A percentile compares a stretch with the other conserved stretches of the same genome.
phyloP scores from a whole-genome alignment of 192 early-diverging fungal species.

The Thoreauomyces humboldtii region DNA sequence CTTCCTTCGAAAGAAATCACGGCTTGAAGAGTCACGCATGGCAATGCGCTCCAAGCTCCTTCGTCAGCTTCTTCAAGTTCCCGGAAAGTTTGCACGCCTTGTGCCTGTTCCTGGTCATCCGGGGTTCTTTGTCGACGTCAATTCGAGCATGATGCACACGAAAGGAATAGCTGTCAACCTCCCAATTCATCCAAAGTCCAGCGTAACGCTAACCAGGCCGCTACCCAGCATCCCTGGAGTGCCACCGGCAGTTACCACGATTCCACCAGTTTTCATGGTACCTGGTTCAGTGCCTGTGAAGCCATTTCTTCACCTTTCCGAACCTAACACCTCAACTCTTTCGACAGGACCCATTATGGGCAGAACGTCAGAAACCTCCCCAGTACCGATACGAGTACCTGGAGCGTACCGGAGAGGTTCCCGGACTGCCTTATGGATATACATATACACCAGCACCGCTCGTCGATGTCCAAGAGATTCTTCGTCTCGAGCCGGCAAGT shows the following conservation, averaged over 20 bases:
- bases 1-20: conserved; percentile 9
- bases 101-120: conserved; percentile 47
- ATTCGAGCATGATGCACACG: conserved; percentile 46
- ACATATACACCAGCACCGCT: conserved; percentile 45
- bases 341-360: conserved; percentile 42
- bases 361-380: conserved; percentile 43
- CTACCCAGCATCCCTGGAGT: conserved; percentile 57
- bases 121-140: conserved; percentile 49
- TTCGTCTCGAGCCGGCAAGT: too few species aligned
- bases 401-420: conserved; percentile 46
- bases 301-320: too few species aligned
- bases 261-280: conserved; percentile 58
- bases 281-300: neutral
- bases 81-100: conserved; percentile 46
- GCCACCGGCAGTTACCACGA: conserved; percentile 48
- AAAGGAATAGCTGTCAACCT: conserved; percentile 50
- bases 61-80: conserved; percentile 43
- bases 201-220: conserved; percentile 46
- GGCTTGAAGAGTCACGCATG: conserved; percentile 45
- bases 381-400: conserved; percentile 41
- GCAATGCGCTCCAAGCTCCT: conserved; percentile 50
- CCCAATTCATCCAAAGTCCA: conserved; percentile 56
- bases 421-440: conserved; percentile 51
- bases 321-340: neutral
- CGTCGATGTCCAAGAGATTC: conserved; percentile 28